These are phyloP conservation scores for Xylaria scruposa DNA, from an alignment of 495 filamentous ascomycete genomes.

Conservation along the genomic window DNA sequence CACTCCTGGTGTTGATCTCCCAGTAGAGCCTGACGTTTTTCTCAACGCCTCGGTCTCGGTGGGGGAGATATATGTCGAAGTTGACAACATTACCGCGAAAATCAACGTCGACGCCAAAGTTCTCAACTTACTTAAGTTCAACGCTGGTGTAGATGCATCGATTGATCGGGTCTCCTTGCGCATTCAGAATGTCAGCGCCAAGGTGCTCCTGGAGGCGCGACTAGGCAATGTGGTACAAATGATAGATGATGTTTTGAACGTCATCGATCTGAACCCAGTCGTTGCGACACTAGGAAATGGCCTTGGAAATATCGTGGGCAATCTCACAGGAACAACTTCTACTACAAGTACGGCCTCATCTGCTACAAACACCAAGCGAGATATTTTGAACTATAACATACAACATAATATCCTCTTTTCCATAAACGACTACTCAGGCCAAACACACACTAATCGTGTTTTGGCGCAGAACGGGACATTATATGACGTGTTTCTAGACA, in stretches of 20 bases:
- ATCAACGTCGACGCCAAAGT: constrained; percentile 66
- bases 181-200: constrained; percentile 63
- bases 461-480: constrained; percentile 61
- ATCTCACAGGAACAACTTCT: constrained; percentile 34
- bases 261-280: constrained; percentile 65
- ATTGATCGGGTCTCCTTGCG: constrained; percentile 59
- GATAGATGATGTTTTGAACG: constrained; percentile 58
- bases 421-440: constrained; percentile 61
- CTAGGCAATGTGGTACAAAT: constrained; percentile 62
- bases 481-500: constrained; percentile 59
- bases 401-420: constrained; percentile 60
- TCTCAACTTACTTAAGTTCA: constrained; percentile 61
- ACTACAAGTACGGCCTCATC: constrained; percentile 33
- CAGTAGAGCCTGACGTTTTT: constrained; percentile 59
- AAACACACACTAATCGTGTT: constrained; percentile 62
- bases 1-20: constrained; percentile 50
- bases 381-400: constrained; percentile 46
- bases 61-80: constrained; percentile 58
- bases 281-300: constrained; percentile 58
- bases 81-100: constrained; percentile 64
- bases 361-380: constrained; percentile 33
- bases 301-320: constrained; percentile 55
- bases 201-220: constrained; percentile 62
- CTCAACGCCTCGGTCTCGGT: constrained; percentile 62
- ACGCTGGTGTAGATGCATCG: constrained; percentile 60